phyloP scores from a whole-genome alignment of 805 yeast genomes.

The Soucietia sequanensis region DNA sequence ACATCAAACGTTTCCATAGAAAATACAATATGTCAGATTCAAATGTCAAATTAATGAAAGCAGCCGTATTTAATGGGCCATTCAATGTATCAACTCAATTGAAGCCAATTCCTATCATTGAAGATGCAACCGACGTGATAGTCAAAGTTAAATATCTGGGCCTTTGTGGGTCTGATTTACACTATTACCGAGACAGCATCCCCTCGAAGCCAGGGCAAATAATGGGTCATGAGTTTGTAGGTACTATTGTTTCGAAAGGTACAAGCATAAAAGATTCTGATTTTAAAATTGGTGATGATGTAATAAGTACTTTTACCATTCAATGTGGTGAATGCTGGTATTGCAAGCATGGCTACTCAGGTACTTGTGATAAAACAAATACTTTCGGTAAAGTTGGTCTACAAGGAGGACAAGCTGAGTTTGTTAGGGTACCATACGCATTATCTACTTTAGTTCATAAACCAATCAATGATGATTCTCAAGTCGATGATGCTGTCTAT shows the following conservation, averaged over 20 bases:
- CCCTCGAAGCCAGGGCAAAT: constrained; percentile 33
- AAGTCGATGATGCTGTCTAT: constrained; percentile 43
- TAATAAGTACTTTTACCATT: constrained; percentile 49
- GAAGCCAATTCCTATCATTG: constrained; percentile 39
- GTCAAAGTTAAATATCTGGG: constrained; percentile 49
- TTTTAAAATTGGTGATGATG: constrained; percentile 47
- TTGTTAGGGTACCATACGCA: constrained; percentile 57
- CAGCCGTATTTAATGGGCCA: constrained; percentile 49
- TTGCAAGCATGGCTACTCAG: constrained; percentile 53
- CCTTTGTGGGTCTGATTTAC: constrained; percentile 56
- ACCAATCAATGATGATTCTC: constrained; percentile 26
- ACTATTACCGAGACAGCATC: constrained; percentile 53
- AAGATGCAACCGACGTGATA: constrained; percentile 41
- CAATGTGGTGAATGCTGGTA: constrained; percentile 64
- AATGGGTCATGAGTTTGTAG: constrained; percentile 54
- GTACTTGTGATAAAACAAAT: constrained; percentile 52
- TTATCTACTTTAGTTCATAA: constrained; percentile 46
- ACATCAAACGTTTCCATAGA: no score
- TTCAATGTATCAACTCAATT: constrained; percentile 36
- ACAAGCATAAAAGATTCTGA: constrained; percentile 13
- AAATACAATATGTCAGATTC: no score
- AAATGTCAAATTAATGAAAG: no score
- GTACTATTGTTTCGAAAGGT: constrained; percentile 43
- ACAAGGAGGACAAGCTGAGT: constrained; percentile 66
- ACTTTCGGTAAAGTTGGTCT: constrained; percentile 59